phyloP scores from a whole-genome alignment of 768 basidiomycete species.

The Bullera alba region DNA sequence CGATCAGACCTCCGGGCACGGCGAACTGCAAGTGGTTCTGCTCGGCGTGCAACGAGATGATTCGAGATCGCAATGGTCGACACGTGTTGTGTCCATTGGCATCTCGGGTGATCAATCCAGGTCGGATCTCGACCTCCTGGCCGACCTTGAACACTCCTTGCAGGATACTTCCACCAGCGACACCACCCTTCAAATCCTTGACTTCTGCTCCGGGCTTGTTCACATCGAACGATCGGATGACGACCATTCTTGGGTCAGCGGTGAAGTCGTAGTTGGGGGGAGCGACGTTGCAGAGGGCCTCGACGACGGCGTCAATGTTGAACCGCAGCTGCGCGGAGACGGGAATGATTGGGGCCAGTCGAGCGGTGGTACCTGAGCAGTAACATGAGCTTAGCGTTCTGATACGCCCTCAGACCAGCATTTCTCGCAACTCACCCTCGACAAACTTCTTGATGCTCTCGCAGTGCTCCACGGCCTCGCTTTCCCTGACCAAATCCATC shows the following conservation, averaged over 20 bases:
- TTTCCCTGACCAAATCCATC: slow-evolving; percentile 94
- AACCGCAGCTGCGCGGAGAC: slow-evolving; percentile 98
- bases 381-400: not conserved
- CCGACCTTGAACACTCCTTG: slow-evolving; percentile 79
- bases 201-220: slow-evolving; percentile 98
- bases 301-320: slow-evolving; percentile 98
- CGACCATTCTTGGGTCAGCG: slow-evolving; percentile 85
- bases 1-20: slow-evolving; percentile 94
- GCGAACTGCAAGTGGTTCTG: slow-evolving; percentile 89
- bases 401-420: not conserved
- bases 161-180: slow-evolving; percentile 93
- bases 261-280: slow-evolving; percentile 90
- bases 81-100: slow-evolving; percentile 80
- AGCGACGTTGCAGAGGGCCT: slow-evolving; percentile 94
- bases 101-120: slow-evolving; percentile 95
- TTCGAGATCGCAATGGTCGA: slow-evolving; percentile 83
- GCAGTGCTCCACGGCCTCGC: slow-evolving; percentile 88
- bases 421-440: slow-evolving; percentile 61
- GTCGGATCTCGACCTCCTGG: slow-evolving; percentile 91
- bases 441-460: slow-evolving; percentile 94
- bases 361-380: slow-evolving; percentile 79
- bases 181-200: slow-evolving; percentile 94
- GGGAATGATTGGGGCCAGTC: slow-evolving; percentile 94
- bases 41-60: slow-evolving; percentile 90
- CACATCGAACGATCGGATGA: slow-evolving; percentile 98